Percentiles rank a stretch among this genome's conserved stretches.
These are phyloP conservation scores for Beauveria rudraprayagi DNA, from an alignment of 2,329 filamentous ascomycete genomes.

Conservation along the genomic window DNA sequence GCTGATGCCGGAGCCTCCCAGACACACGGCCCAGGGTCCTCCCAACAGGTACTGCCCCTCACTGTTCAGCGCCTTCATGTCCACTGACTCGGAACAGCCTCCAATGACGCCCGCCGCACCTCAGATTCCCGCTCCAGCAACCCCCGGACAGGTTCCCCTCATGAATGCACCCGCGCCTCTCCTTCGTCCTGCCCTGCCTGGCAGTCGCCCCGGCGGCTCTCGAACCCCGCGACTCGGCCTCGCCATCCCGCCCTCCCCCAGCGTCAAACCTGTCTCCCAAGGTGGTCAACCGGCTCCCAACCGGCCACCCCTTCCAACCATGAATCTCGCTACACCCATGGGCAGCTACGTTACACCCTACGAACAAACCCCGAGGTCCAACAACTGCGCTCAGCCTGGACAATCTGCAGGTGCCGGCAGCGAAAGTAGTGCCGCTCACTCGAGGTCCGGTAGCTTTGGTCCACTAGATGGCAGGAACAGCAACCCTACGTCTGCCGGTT, in stretches of 20 bases:
- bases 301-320: slow-evolving; percentile 59
- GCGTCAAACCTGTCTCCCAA: slow-evolving; percentile 62
- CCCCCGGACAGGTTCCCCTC: slow-evolving; percentile 36
- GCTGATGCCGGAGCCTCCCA: slow-evolving; percentile 19
- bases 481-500: slow-evolving; percentile 80
- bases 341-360: slow-evolving; percentile 68
- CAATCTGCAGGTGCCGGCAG: slow-evolving; percentile 69
- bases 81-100: slow-evolving; percentile 1
- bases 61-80: background rate
- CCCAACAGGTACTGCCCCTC: slow-evolving; percentile 11
- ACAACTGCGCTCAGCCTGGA: slow-evolving; percentile 45
- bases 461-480: slow-evolving; percentile 66
- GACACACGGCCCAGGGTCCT: slow-evolving; percentile 13
- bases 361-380: slow-evolving; percentile 48
- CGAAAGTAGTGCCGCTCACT: slow-evolving; percentile 71
- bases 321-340: slow-evolving; percentile 84
- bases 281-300: slow-evolving; percentile 24
- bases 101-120: slow-evolving; percentile 16
- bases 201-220: slow-evolving; percentile 52
- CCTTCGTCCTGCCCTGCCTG: slow-evolving; percentile 74
- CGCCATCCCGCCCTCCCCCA: slow-evolving; percentile 82
- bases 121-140: slow-evolving; percentile 21
- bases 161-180: slow-evolving; percentile 75
- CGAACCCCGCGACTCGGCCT: slow-evolving; percentile 74
- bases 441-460: slow-evolving; percentile 76